Evolutionary conservation across 2,329 filamentous ascomycete genomes (phyloP), one percentile per base, ranked within the genome.

Genomic region (Ceratocystis harringtonii): DNA sequence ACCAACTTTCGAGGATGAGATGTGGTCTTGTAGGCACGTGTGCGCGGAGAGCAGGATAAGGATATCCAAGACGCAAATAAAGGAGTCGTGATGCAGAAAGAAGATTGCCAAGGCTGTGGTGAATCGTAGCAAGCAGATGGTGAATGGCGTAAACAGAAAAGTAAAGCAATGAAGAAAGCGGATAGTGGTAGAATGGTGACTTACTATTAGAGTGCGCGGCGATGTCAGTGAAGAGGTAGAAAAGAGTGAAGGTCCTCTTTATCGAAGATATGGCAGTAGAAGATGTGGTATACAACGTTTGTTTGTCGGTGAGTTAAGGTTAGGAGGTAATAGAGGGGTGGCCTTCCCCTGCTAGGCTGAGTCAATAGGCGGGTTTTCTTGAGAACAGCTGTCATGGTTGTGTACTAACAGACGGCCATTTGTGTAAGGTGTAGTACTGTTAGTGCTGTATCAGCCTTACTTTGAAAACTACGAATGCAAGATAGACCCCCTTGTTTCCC

Each of bases 221-320:
- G 63, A 63, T 48, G 61, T 32, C 25, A 32, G 28, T 43, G 60
- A 67, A 45, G 58, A 67, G 50, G 41, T 61, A 43, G 50, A 65
- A 65, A 67, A 63, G 66, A 63, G 64, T 67, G 63, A 65, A 63
- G 61, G 43, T 67, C 63, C 58, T 65, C 66, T 52, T 65, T 67
- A 67, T 67, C 66, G 58, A 66, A 65, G 52, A 64, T 28, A 62
- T 52, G 63, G 48, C 57, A 62, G 62, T 48, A 45, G 62, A 65
- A 58, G 63, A 63, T 65, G 48, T 65, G 58, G 58, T 63, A 63
- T 65, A 67, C 45, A 32, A 67, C 66, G 66, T 67, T 63, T 67
- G 66, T 65, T 63, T 67, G 66, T 67, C 66, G 66, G 66, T 65
- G 63, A 67, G 63, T 65, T 67, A 64, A 57, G 50, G 50, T 61